Evolutionary conservation across 768 basidiomycete species (phyloP).

Genomic region (Termitomyces sp.): DNA sequence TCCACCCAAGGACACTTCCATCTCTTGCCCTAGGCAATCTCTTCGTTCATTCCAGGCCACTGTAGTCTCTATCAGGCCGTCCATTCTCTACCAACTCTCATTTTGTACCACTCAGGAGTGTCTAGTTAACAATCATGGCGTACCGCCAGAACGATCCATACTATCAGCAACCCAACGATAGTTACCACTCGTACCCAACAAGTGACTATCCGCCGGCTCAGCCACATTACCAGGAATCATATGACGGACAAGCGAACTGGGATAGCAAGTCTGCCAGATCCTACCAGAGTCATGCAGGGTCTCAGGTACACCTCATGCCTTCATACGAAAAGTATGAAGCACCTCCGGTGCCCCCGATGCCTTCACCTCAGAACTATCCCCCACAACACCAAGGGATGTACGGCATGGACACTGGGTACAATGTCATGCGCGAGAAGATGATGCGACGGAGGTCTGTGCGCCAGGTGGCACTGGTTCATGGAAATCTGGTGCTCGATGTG

Average conservation of each 20-base stretch:
- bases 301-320: conserved; percentile 67
- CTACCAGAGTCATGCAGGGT: conserved; percentile 65
- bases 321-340: conserved; percentile 53
- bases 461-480: conserved; percentile 77
- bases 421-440: conserved; percentile 71
- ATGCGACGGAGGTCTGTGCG: conserved; percentile 79
- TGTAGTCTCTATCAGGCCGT: conserved; percentile 20
- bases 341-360: conserved; percentile 57
- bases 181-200: conserved; percentile 21
- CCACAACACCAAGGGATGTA: conserved; percentile 53
- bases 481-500: conserved; percentile 84
- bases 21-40: conserved; percentile 8
- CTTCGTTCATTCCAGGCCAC: conserved; percentile 14
- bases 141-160: conserved; percentile 58
- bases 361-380: conserved; percentile 61
- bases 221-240: conserved; percentile 35
- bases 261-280: conserved; percentile 57
- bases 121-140: conserved; percentile 40
- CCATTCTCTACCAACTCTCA: conserved; percentile 20
- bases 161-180: conserved; percentile 30
- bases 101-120: background rate
- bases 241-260: conserved; percentile 45
- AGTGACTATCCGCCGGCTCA: conserved; percentile 37
- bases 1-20: background rate
- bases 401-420: conserved; percentile 54